Percentiles rank a stretch among this genome's conserved stretches.
phyloP scores from a whole-genome alignment of 2,329 filamentous ascomycete genomes.

The Fusarium subtropicale region DNA sequence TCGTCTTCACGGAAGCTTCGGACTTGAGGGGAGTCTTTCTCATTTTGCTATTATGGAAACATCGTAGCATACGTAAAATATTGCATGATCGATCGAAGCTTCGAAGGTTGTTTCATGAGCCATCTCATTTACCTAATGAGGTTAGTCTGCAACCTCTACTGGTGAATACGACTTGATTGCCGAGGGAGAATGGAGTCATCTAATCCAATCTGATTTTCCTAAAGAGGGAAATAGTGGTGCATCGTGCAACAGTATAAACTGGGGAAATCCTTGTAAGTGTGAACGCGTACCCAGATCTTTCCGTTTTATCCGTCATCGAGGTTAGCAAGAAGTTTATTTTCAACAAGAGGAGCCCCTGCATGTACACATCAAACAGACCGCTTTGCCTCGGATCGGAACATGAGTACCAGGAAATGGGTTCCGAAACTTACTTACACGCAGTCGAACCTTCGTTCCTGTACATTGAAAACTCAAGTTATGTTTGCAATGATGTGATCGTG shows the following conservation, averaged over 20 bases:
- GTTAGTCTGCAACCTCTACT: neutral
- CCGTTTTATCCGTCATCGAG: neutral
- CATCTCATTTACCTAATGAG: neutral
- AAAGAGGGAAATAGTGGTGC: neutral
- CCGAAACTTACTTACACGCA: no score
- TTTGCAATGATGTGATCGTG: no score
- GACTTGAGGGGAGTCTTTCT: neutral
- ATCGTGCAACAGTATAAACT: neutral
- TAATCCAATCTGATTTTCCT: slow-evolving; percentile 32
- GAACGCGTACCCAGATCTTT: neutral
- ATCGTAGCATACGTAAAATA: neutral
- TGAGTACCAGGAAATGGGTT: no score
- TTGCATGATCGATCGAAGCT: neutral
- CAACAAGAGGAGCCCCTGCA: no score
- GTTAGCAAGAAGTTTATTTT: no score
- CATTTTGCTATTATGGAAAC: slow-evolving; percentile 1
- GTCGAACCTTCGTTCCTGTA: no score
- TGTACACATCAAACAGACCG: no score
- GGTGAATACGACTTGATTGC: neutral
- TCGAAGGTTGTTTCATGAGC: rapidly evolving
- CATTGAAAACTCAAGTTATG: no score
- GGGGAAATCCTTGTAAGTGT: neutral
- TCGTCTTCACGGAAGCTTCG: rapidly evolving
- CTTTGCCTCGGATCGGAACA: no score
- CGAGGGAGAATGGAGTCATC: neutral